These are phyloP conservation scores for Penicillium sp. DNA, from an alignment of 2,329 filamentous ascomycete species.

Conservation along the genomic window DNA sequence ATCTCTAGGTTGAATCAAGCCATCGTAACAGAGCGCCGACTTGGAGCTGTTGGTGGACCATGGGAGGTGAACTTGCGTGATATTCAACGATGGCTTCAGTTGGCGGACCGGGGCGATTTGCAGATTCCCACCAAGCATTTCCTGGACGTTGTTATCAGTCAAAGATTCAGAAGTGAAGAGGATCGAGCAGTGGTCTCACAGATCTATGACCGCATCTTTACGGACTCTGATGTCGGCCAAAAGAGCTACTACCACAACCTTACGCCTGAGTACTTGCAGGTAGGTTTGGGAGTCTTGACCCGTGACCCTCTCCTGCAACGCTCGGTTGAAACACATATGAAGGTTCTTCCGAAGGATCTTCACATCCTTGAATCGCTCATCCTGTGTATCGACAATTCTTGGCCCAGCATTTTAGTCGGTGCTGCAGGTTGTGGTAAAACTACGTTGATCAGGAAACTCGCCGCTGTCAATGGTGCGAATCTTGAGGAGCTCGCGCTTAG, in stretches of 20 bases:
- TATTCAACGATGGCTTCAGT: conserved; percentile 76
- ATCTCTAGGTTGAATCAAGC: conserved; percentile 73
- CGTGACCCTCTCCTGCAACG: conserved; percentile 50
- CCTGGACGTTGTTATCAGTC: conserved; percentile 73
- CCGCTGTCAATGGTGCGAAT: conserved; percentile 68
- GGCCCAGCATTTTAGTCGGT: conserved; percentile 85
- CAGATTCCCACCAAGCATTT: conserved; percentile 67
- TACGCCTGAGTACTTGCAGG: conserved; percentile 62
- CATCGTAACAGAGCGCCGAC: conserved; percentile 53
- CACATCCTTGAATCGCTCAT: conserved; percentile 78
- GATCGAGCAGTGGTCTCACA: conserved; percentile 63
- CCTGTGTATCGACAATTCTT: conserved; percentile 76
- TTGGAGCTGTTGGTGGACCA: conserved; percentile 62
- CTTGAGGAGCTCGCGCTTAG: conserved; percentile 84
- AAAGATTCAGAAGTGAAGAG: conserved; percentile 69
- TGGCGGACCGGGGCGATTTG: conserved; percentile 58
- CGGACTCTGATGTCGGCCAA: conserved; percentile 38
- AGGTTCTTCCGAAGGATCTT: conserved; percentile 46
- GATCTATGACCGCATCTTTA: conserved; percentile 64
- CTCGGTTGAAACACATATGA: conserved; percentile 30
- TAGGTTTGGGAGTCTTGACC: conserved; percentile 68
- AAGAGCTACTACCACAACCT: conserved; percentile 67
- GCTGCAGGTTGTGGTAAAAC: conserved; percentile 84
- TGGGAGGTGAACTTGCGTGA: conserved; percentile 97
- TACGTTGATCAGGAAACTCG: conserved; percentile 69